phyloP scores from a whole-genome alignment of 164 flowering plant genomes.

The Kingdonia uniflora region DNA sequence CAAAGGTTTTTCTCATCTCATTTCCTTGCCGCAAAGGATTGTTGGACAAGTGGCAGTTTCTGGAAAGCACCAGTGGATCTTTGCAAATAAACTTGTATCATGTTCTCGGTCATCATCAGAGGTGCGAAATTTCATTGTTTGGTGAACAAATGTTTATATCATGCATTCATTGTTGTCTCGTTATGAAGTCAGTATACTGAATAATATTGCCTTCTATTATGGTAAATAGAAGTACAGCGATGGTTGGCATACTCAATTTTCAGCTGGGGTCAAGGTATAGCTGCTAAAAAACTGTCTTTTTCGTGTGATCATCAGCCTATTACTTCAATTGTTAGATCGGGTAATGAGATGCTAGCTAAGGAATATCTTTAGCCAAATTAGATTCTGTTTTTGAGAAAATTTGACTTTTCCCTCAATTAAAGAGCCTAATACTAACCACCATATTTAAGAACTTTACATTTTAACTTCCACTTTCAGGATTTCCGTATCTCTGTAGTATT shows the following conservation, averaged over 20 bases:
- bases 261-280: slow-evolving; percentile 66
- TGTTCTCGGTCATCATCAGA: slow-evolving; percentile 32
- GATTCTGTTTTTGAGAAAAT: too few relatives aligned
- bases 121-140: slow-evolving; percentile 27
- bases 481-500: too few relatives aligned
- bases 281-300: slow-evolving; percentile 3
- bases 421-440: too few relatives aligned
- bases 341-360: too few relatives aligned
- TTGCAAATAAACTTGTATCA: slow-evolving; percentile 25
- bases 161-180: neutral
- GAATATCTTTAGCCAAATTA: too few relatives aligned
- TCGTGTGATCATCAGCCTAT: slow-evolving; percentile 24
- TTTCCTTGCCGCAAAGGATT: slow-evolving; percentile 35
- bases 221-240: too few relatives aligned
- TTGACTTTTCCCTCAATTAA: too few relatives aligned
- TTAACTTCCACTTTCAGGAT: too few relatives aligned
- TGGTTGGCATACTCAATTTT: slow-evolving; percentile 58
- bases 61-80: slow-evolving; percentile 63
- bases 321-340: too few relatives aligned
- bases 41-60: slow-evolving; percentile 71
- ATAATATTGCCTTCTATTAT: too few relatives aligned
- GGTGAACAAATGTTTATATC: too few relatives aligned
- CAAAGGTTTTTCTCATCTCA: neutral
- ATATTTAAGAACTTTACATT: too few relatives aligned
- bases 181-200: slow-evolving; percentile 23